Conservation (phyloP, 495 filamentous ascomycete species). For the Paragyromitra xinjiangensis region DNA sequence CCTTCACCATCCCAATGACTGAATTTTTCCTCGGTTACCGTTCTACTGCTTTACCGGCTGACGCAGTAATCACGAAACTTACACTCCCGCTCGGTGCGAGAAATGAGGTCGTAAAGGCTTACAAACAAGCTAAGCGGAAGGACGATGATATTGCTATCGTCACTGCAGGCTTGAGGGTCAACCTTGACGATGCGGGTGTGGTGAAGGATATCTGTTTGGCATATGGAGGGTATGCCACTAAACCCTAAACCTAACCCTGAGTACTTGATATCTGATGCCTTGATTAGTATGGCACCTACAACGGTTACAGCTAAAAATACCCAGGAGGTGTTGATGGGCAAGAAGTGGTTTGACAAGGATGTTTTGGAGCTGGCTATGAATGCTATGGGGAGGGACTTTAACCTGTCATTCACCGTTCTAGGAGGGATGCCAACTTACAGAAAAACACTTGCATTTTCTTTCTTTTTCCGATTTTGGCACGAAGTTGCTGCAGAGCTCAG, state of each 20-base stretch:
- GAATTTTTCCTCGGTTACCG: conserved; percentile 60
- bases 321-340: conserved; percentile 73
- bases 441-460: conserved; percentile 84
- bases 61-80: conserved; percentile 62
- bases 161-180: conserved; percentile 79
- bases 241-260: conserved; percentile 39
- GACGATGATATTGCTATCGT: conserved; percentile 98
- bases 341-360: conserved; percentile 77
- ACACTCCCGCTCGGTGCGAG: conserved; percentile 61
- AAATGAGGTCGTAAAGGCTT: conserved; percentile 73
- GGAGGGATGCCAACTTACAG: conserved; percentile 97
- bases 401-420: conserved; percentile 83
- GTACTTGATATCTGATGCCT: conserved; percentile 35
- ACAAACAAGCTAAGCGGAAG: conserved; percentile 95
- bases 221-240: conserved; percentile 70
- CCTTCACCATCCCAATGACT: conserved; percentile 55
- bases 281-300: conserved; percentile 75
- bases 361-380: conserved; percentile 89
- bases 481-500: conserved; percentile 62
- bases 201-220: conserved; percentile 78
- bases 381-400: conserved; percentile 84
- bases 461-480: conserved; percentile 91
- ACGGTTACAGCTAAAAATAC: conserved; percentile 84
- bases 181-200: conserved; percentile 69
- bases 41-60: conserved; percentile 58